Base-by-base conservation (phyloP, 148 eudicot species). In the Nepenthes mirabilis region DNA sequence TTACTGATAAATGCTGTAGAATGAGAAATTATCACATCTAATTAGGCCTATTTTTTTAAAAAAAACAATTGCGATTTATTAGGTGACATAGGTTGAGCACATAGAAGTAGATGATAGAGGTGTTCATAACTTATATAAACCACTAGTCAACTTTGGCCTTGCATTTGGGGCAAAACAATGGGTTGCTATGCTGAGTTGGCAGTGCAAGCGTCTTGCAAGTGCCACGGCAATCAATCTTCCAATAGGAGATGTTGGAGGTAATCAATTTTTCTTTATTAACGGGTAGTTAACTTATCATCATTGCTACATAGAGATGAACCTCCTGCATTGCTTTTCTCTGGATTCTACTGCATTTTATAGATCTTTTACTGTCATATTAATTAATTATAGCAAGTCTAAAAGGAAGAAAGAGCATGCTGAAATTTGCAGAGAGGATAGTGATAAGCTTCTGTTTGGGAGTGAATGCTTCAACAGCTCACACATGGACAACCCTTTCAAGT, bases 81-180 rank as follows among this genome's bases (percentile, higher is more conserved):
- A 83, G 89, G 75, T 83, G 47, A 83, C 75, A 14, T 83, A 85
- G 89, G 62, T 83, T 33, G 89, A 83, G 51, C 89, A 83, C 53
- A 85, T 76, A 4, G 85, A 80, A 48, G 63, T 78, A 23, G 78
- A 82, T 5, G 76, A 71, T 36, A 59, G 61, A 7, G 72, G 55
- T 4, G 66, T 65, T 58, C 77, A 55, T 43, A 56, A 61, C 65
- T 52, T 78, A 6, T 78, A 70, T 63, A 73, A 52, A 66, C 67
- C 68, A 9, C 43, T 82, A 3, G 68, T 82, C 2, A 68, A 57
- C 52, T 65, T 78, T 13, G 78, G 80, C 0, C 65, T 71, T 2
- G 82, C 72, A 1, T 81, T 72, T 57, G 86, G 86, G 57, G 82
- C 86, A 3, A 70, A 64, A 45, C 71, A 75, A 14, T 81, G 86